Evolutionary conservation across 208 protist species (phyloP).

Genomic region (Angomonas ambiguus): DNA sequence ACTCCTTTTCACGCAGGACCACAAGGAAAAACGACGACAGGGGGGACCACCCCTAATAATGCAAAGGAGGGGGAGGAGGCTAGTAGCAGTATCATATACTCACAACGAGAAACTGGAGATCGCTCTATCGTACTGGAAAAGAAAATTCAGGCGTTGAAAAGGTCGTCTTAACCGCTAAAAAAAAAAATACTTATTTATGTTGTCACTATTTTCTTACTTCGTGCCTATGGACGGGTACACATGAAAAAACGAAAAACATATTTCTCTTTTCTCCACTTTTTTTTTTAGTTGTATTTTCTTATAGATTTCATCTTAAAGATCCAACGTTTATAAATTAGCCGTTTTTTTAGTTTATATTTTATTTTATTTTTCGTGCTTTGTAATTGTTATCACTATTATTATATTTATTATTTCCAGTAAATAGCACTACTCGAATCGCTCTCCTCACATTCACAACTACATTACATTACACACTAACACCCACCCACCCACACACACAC

Average conservation of each 20-base stretch:
- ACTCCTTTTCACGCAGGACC: not conserved
- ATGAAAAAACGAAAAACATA: not conserved
- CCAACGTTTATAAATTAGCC: no score
- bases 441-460: not conserved
- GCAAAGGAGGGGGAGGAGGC: not conserved
- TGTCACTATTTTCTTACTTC: no score
- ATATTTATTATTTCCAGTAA: no score
- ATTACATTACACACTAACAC: not conserved
- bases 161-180: not conserved
- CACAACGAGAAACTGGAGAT: not conserved
- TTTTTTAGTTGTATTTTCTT: not conserved
- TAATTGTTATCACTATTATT: not conserved
- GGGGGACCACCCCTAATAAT: not conserved
- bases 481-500: not conserved
- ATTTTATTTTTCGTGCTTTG: not conserved
- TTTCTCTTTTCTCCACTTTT: no score
- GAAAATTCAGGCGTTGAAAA: not conserved
- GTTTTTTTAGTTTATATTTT: no score
- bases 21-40: conserved; percentile 2
- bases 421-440: not conserved
- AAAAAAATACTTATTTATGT: not conserved
- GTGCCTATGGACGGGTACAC: no score
- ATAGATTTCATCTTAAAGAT: no score
- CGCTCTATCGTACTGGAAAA: not conserved
- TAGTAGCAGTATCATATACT: not conserved